phyloP scores from a whole-genome alignment of 768 basidiomycete genomes.

The Lentinus brumalis region DNA sequence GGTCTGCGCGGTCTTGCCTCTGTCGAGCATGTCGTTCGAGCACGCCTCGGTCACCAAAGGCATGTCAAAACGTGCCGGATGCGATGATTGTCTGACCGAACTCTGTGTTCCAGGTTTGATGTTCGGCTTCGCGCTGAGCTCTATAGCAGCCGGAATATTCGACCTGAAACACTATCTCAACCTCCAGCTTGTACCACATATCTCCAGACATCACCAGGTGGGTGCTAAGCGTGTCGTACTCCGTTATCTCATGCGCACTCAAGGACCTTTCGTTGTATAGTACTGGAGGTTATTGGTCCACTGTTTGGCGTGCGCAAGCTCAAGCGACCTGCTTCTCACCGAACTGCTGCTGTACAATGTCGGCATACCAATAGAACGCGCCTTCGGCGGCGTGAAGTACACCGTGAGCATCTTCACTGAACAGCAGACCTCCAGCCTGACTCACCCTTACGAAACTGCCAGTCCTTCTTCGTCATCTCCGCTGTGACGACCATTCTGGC shows the following conservation, averaged over 20 bases:
- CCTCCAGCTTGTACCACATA: constrained; percentile 85
- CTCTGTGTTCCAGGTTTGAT: constrained; percentile 61
- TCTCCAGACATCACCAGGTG: constrained; percentile 90
- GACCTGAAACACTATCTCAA: constrained; percentile 90
- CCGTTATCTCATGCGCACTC: neutral
- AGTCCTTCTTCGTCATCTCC: constrained; percentile 51
- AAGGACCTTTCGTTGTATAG: constrained; percentile 40
- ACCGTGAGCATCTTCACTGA: constrained; percentile 53
- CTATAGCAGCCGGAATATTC: constrained; percentile 76
- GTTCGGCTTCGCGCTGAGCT: constrained; percentile 66
- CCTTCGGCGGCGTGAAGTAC: constrained; percentile 86
- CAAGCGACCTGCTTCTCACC: constrained; percentile 80
- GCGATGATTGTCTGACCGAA: neutral
- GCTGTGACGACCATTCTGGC: constrained; percentile 64
- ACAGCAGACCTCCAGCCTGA: neutral
- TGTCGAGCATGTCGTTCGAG: constrained; percentile 47
- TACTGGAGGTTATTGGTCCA: constrained; percentile 83
- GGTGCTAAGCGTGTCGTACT: constrained; percentile 12
- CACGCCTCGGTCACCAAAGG: constrained; percentile 86
- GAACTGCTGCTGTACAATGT: constrained; percentile 74
- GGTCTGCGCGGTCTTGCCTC: too few relatives aligned
- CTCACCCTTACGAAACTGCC: constrained; percentile 6
- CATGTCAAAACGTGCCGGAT: constrained; percentile 26
- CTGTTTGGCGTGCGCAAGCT: constrained; percentile 79
- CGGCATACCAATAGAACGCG: constrained; percentile 74